These are phyloP conservation scores for Aspergillus taichungensis DNA, from an alignment of 495 filamentous ascomycete species.

Conservation along the genomic window DNA sequence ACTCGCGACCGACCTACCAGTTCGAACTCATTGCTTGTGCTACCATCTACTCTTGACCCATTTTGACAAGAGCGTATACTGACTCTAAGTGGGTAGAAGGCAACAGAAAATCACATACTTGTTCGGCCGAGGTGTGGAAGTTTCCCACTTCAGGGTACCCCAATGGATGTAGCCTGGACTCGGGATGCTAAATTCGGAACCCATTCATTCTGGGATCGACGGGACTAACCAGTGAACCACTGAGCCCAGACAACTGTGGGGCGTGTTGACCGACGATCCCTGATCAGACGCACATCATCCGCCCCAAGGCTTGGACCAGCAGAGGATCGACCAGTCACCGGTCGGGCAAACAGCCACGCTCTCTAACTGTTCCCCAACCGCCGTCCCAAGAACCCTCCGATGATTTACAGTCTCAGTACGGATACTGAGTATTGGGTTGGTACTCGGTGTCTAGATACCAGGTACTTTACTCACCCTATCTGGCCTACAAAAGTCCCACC, in stretches of 20 bases:
- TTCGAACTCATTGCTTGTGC: too few relatives aligned
- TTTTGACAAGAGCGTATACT: too few relatives aligned
- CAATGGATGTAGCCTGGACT: neutral
- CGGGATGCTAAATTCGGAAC: neutral
- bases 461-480: neutral
- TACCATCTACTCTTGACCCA: too few relatives aligned
- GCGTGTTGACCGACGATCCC: conserved; percentile 9
- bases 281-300: conserved; percentile 21
- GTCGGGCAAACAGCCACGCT: neutral
- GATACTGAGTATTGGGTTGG: neutral
- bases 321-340: conserved; percentile 5
- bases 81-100: too few relatives aligned
- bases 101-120: too few relatives aligned
- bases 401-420: too few relatives aligned
- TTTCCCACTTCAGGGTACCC: too few relatives aligned
- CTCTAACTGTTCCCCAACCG: too few relatives aligned
- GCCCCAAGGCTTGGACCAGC: conserved; percentile 4
- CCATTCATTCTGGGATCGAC: conserved; percentile 1
- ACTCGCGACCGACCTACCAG: too few relatives aligned
- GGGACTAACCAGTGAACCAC: conserved; percentile 1
- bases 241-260: neutral
- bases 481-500: neutral
- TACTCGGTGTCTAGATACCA: neutral
- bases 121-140: too few relatives aligned
- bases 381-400: too few relatives aligned